These are phyloP conservation scores for Carex parvula DNA, from an alignment of 176 grass and related monocot species.

Conservation along the genomic window DNA sequence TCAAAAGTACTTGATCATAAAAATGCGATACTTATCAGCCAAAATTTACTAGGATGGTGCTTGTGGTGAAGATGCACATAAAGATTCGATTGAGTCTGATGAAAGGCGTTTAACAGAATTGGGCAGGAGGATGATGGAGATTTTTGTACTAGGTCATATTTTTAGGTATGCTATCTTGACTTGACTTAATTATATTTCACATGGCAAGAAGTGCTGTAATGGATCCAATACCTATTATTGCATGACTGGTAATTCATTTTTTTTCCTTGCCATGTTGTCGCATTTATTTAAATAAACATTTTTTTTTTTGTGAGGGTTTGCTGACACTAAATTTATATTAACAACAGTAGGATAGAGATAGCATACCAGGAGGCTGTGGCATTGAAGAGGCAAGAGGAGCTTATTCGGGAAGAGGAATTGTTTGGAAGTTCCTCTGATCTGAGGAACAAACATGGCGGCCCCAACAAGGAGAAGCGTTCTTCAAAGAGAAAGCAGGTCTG, in stretches of 20 bases:
- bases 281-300: not conserved
- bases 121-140: constrained; percentile 82
- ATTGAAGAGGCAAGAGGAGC: constrained; percentile 91
- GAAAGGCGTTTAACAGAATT: constrained; percentile 84
- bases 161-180: constrained; percentile 48
- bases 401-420: constrained; percentile 99
- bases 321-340: constrained; percentile 26
- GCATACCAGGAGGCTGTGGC: constrained; percentile 86
- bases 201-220: not conserved
- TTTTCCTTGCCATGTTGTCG: not conserved
- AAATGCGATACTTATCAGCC: not conserved
- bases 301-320: not conserved
- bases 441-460: constrained; percentile 55
- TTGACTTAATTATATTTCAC: not conserved
- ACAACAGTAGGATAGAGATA: constrained; percentile 82
- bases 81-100: constrained; percentile 83
- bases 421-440: constrained; percentile 62
- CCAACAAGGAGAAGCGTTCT: constrained; percentile 75
- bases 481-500: constrained; percentile 91
- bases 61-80: constrained; percentile 77
- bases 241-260: not conserved
- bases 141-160: constrained; percentile 86
- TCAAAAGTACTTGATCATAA: no score
- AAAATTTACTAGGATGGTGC: constrained; percentile 49
- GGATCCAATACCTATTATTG: not conserved